Base-by-base conservation (phyloP, 139 green algal species). In the Yamagishiella unicocca region DNA sequence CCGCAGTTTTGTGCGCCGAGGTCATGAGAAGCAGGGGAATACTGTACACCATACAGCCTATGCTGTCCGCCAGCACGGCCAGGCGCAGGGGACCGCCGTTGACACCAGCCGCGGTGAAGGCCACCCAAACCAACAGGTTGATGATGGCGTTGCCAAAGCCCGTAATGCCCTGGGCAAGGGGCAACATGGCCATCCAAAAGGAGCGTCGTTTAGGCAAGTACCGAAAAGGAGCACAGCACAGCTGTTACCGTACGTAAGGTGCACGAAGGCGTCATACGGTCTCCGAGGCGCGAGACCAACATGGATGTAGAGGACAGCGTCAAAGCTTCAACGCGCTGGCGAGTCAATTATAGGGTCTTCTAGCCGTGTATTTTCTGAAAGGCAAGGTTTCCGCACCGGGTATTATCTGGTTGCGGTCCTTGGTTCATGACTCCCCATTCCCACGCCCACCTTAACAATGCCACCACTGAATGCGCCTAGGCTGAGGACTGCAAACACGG, bases 91-190 rank as follows among this genome's bases (percentile, higher is more conserved):
- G 82, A 2, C 88, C 58, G 22, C 37, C 42, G 22, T 87, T 35
- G 29, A 80, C 53, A 31, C 88, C 82, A 24, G 40, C 33, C 12
- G 66, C 61, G 29, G 76, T 87, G 58, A 64, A 78, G 0, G 40
- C 29, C 50, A 91, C 83, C 88, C 88, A 91, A 2, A 91, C 83
- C 4, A 87, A 70, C 7, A 91, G 67, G 67, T 89, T 89, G 0
- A 91, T 58, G 17, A 91, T 91, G 10, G 88, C 88, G 19, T 55
- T 84, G 12, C 88, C 88, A 37, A 91, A 91, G 7, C 88, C 88
- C 27, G 88, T 91, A n/a, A 91, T 40, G n/a, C 88, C 88, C 88
- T 91, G 82, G 50, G 46, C 14, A n/a, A n/a, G n/a, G n/a, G n/a
- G n/a, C n/a, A n/a, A n/a, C n/a, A n/a, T n/a, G n/a, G n/a, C n/a